Percentiles rank a stretch among this genome's conserved stretches.
phyloP scores from a whole-genome alignment of 352 stramenopile species.

The Sclerospora graminicola region DNA sequence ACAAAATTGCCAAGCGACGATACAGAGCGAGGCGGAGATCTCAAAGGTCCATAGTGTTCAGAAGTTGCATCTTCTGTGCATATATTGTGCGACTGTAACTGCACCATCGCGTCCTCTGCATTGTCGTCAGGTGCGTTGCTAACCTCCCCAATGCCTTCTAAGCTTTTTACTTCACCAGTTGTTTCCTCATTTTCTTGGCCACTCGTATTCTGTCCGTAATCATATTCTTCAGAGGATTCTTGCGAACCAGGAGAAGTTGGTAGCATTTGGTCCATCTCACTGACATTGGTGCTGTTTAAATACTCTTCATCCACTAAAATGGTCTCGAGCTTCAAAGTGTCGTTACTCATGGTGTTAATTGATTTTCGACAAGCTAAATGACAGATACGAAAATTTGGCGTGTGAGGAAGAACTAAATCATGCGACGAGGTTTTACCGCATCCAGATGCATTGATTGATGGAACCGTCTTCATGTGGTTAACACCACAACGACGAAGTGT shows the following conservation, averaged over 20 bases:
- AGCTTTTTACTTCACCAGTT: slow-evolving; percentile 3
- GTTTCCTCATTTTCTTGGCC: slow-evolving; percentile 3
- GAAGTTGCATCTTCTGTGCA: not conserved
- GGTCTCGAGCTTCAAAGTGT: slow-evolving; percentile 7
- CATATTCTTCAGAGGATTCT: not conserved
- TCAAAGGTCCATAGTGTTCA: slow-evolving; percentile 6
- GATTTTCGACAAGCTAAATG: not conserved
- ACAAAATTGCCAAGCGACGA: slow-evolving; percentile 15
- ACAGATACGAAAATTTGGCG: not conserved
- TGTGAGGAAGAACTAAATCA: no score
- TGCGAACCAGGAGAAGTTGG: not conserved
- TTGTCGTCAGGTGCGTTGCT: slow-evolving; percentile 6
- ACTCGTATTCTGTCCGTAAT: not conserved
- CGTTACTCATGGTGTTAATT: slow-evolving; percentile 16
- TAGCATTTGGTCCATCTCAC: slow-evolving; percentile 6
- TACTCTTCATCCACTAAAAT: slow-evolving; percentile 29
- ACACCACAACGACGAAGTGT: not conserved
- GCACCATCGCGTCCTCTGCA: slow-evolving; percentile 3
- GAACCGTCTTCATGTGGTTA: not conserved
- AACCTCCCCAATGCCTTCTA: slow-evolving; percentile 8
- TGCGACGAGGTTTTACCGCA: not conserved
- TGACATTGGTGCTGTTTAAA: slow-evolving; percentile 6
- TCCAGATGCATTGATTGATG: not conserved
- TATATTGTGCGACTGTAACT: slow-evolving; percentile 5
- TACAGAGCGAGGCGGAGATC: slow-evolving; percentile 18